These are phyloP conservation scores for Boletus pseudopeckii DNA, from an alignment of 768 basidiomycete species.

Conservation along the genomic window DNA sequence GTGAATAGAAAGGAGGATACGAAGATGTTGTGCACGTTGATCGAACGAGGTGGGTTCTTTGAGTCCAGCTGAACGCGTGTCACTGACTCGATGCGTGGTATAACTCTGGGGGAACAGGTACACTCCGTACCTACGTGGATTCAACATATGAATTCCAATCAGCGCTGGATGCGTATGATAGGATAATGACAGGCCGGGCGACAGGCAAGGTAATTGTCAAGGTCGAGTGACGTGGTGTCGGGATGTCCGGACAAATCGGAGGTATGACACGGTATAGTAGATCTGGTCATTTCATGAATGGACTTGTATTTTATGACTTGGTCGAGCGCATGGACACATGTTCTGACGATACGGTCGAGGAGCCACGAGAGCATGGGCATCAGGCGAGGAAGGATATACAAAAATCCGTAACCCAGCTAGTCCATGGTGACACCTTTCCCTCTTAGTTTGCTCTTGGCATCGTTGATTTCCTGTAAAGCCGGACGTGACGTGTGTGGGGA, in stretches of 20 bases:
- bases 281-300: no score
- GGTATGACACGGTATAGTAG: no score
- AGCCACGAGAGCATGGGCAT: no score
- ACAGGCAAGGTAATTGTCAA: slow-evolving; percentile 67
- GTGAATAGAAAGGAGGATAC: slow-evolving; percentile 35
- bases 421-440: slow-evolving; percentile 60
- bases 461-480: slow-evolving; percentile 51
- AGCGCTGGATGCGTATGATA: slow-evolving; percentile 58
- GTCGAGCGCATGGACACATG: no score
- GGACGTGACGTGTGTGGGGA: not conserved
- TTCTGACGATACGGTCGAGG: no score
- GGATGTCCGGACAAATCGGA: not conserved
- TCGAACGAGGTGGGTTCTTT: slow-evolving; percentile 39
- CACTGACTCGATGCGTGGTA: not conserved
- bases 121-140: slow-evolving; percentile 53
- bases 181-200: slow-evolving; percentile 50
- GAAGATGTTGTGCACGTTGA: slow-evolving; percentile 33
- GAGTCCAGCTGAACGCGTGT: not conserved
- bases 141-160: slow-evolving; percentile 57
- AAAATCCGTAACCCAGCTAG: slow-evolving; percentile 15
- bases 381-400: not conserved
- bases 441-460: slow-evolving; percentile 56
- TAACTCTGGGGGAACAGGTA: slow-evolving; percentile 30
- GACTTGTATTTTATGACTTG: no score
- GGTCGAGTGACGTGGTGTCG: slow-evolving; percentile 28